A percentile compares a stretch with the other conserved stretches of the same genome.
These are phyloP conservation scores for Fusarium globosum DNA, from an alignment of 2,329 filamentous ascomycete genomes.

Conservation along the genomic window DNA sequence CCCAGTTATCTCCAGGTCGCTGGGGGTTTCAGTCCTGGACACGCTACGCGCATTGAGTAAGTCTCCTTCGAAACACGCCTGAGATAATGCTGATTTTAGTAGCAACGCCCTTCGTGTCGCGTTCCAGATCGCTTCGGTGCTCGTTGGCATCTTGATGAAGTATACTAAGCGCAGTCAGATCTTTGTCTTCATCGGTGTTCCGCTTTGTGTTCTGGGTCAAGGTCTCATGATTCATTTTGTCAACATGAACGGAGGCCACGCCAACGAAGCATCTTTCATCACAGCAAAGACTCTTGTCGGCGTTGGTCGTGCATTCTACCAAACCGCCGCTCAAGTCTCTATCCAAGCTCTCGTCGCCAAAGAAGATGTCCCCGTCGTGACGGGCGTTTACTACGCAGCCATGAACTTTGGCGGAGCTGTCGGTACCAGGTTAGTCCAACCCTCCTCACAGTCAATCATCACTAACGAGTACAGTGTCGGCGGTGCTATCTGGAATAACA, in stretches of 20 bases:
- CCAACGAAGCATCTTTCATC: constrained; percentile 50
- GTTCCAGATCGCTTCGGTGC: constrained; percentile 51
- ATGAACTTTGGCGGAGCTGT: constrained; percentile 49
- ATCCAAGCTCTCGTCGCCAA: constrained; percentile 50
- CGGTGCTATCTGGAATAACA: constrained; percentile 52
- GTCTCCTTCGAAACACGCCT: rapidly evolving
- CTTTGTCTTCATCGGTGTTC: constrained; percentile 44
- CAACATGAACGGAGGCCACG: constrained; percentile 41
- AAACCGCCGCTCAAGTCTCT: constrained; percentile 39
- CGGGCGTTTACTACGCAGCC: constrained; percentile 50
- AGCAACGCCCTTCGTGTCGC: constrained; percentile 49
- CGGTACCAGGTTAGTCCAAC: constrained; percentile 43
- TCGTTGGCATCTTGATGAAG: constrained; percentile 51
- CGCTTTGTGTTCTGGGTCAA: constrained; percentile 50
- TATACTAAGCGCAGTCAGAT: constrained; percentile 51
- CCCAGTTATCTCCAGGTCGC: constrained; percentile 55
- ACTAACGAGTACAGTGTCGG: constrained; percentile 43
- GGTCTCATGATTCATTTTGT: constrained; percentile 48
- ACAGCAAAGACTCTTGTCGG: constrained; percentile 50
- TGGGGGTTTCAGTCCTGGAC: constrained; percentile 49
- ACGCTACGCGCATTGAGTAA: constrained; percentile 53
- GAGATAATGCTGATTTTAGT: background rate
- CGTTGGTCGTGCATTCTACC: constrained; percentile 50
- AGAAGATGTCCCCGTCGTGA: constrained; percentile 52
- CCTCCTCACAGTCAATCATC: rapidly evolving